Conservation (phyloP, 805 yeast species). For the Priceomyces medius region DNA sequence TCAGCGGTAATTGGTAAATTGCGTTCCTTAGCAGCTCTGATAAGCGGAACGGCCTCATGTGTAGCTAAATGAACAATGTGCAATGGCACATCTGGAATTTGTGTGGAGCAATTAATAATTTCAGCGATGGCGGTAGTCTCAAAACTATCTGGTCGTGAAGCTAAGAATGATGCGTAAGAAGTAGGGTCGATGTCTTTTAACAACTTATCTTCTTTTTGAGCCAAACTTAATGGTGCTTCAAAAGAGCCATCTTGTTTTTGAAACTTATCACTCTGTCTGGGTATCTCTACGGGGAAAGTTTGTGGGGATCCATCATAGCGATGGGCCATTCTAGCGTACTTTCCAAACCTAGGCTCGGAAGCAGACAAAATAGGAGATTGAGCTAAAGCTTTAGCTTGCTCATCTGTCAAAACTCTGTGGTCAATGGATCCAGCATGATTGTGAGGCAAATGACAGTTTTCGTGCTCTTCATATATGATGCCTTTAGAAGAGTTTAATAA, state of each 20-base stretch:
- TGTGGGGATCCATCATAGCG: slow-evolving; percentile 21
- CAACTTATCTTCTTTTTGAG: slow-evolving; percentile 39
- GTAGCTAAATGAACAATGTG: slow-evolving; percentile 93
- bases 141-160: slow-evolving; percentile 84
- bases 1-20: slow-evolving; percentile 76
- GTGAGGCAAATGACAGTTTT: slow-evolving; percentile 32
- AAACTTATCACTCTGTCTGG: slow-evolving; percentile 14
- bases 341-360: slow-evolving; percentile 58
- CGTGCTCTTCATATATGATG: slow-evolving; percentile 22
- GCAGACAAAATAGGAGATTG: slow-evolving; percentile 56
- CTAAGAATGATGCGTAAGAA: slow-evolving; percentile 67
- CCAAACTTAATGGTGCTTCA: slow-evolving; percentile 41
- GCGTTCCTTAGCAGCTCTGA: slow-evolving; percentile 59
- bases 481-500: slow-evolving; percentile 20
- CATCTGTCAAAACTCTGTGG: slow-evolving; percentile 41
- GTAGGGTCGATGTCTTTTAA: slow-evolving; percentile 56
- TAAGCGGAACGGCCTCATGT: slow-evolving; percentile 73
- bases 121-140: slow-evolving; percentile 82
- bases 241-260: slow-evolving; percentile 11
- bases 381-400: slow-evolving; percentile 54
- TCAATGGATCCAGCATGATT: slow-evolving; percentile 32
- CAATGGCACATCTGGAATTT: slow-evolving; percentile 60
- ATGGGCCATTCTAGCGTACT: slow-evolving; percentile 40
- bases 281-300: slow-evolving; percentile 19
- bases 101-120: slow-evolving; percentile 61